Base-by-base conservation (phyloP, 768 basidiomycete genomes). In the Auriscalpium microsporum region DNA sequence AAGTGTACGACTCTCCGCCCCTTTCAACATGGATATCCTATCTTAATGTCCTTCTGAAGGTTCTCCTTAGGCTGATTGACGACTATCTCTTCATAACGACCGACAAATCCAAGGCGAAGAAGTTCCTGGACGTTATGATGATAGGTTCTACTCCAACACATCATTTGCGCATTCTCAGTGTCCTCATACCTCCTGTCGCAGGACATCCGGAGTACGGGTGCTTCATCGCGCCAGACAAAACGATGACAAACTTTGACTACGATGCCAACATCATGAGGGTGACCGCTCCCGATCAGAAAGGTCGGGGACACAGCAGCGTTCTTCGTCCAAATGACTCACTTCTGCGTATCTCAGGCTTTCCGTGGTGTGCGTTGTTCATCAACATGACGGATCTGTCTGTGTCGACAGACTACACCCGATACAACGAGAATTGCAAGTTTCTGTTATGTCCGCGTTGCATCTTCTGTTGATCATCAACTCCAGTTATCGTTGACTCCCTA, bases 171-270 rank as follows among this genome's bases (percentile, higher is more conserved):
- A 33, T 16, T 35, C 17, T 6, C 19, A 8, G 19, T 17, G 21
- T 33, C 36, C 34, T 53, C 28, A 50, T 2, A 46, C 44, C 57
- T 48, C 38, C 16, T 2, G 33, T 21, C 44, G 7, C 54, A 86
- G 92, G 94, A 1, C 92, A 95, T 59, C 90, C 90, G 3, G 90
- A 94, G 63, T 98, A 97, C 64, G 96, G 96, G 0, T 97, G 94
- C 58, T 89, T 82, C 66, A 87, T 98, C 51, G 84, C 92, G 17
- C 75, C 76, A 47, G 89, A 92, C 54, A 99, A 99, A 73, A 95
- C 93, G 0, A 65, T 94, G 54, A 81, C 87, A 6, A 96, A 92
- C 64, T 96, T 98, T 65, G 86, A 88, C 58, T 72, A 81, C 62
- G 79, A 74, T 57, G 67, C 70, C 10, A 66, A 79, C 58, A 67